Evolutionary conservation across 2,329 filamentous ascomycete species (phyloP).

Genomic region (Alternaria alternata): DNA sequence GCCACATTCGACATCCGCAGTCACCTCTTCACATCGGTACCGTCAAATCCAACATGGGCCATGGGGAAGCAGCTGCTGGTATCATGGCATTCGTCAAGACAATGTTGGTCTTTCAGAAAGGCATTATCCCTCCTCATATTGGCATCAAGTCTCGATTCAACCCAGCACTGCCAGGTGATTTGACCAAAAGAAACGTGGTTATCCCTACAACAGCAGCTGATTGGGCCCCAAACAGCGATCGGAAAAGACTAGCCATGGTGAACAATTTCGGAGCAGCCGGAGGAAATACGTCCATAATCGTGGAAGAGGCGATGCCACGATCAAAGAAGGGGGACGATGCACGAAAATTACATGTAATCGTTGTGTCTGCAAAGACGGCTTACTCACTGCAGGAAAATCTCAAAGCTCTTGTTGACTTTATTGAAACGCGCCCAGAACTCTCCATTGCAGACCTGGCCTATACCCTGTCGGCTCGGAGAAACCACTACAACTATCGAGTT

Average conservation of each 20-base stretch:
- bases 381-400: neutral
- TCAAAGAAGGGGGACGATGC: neutral
- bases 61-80: conserved; percentile 47
- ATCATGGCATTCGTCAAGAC: conserved; percentile 45
- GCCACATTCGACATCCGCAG: conserved; percentile 6
- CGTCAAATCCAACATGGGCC: conserved; percentile 49
- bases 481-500: neutral
- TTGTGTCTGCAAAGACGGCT: neutral
- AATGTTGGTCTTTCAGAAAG: conserved; percentile 41
- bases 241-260: neutral
- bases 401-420: neutral
- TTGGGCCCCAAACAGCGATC: neutral
- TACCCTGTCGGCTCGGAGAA: neutral
- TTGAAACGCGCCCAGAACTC: neutral
- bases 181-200: neutral
- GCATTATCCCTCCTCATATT: conserved; percentile 49
- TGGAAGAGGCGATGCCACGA: conserved; percentile 27
- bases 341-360: neutral
- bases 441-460: neutral
- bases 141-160: conserved; percentile 36
- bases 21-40: conserved; percentile 37
- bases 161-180: neutral
- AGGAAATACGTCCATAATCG: conserved; percentile 45
- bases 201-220: neutral
- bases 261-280: conserved; percentile 46